These are phyloP conservation scores for Coemansia sp. DNA, from an alignment of 192 early-diverging fungal genomes.

Conservation along the genomic window DNA sequence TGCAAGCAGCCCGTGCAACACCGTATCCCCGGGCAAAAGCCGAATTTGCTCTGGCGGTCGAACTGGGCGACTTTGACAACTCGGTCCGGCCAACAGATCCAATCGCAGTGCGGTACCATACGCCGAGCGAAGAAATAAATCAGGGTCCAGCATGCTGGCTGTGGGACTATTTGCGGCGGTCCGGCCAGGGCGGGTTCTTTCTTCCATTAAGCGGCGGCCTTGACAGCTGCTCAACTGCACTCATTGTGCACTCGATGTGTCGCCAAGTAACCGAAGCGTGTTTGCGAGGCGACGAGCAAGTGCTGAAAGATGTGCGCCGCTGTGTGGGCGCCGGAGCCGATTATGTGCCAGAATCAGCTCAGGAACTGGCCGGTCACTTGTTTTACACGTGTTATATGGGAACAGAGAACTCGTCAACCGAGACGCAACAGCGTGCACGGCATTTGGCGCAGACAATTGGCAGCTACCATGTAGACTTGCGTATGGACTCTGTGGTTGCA, in stretches of 20 bases:
- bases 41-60: slow-evolving; percentile 52
- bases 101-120: slow-evolving; percentile 59
- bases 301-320: slow-evolving; percentile 70
- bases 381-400: slow-evolving; percentile 98
- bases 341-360: slow-evolving; percentile 74
- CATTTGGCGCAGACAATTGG: slow-evolving; percentile 78
- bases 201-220: slow-evolving; percentile 97
- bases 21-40: slow-evolving; percentile 71
- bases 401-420: slow-evolving; percentile 81
- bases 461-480: slow-evolving; percentile 87
- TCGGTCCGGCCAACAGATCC: slow-evolving; percentile 51
- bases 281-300: slow-evolving; percentile 60
- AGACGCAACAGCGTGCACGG: slow-evolving; percentile 81
- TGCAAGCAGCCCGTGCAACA: slow-evolving; percentile 70
- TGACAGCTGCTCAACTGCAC: slow-evolving; percentile 87
- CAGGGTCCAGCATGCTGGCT: slow-evolving; percentile 98
- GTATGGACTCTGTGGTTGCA: slow-evolving; percentile 81
- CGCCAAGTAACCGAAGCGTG: slow-evolving; percentile 18
- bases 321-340: slow-evolving; percentile 57
- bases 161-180: slow-evolving; percentile 97
- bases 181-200: slow-evolving; percentile 87
- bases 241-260: slow-evolving; percentile 64
- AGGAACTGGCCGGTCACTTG: slow-evolving; percentile 79
- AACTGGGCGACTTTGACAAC: slow-evolving; percentile 36
- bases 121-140: slow-evolving; percentile 87